phyloP scores from a whole-genome alignment of 306 rosid genomes.

The Mimosa bimucronata region DNA sequence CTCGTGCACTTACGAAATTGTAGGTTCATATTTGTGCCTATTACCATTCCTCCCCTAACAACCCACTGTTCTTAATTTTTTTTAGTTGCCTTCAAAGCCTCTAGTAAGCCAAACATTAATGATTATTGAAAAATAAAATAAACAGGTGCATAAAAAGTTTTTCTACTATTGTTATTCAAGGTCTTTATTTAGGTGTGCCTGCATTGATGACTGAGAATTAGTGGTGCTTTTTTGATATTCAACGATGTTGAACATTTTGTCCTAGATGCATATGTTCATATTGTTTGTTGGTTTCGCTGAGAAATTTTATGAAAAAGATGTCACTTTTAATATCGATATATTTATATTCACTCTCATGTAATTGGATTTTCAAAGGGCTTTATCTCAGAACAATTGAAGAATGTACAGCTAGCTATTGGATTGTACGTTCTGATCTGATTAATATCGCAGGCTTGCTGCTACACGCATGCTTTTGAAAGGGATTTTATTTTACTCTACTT shows the following conservation, averaged over 20 bases:
- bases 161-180: not conserved
- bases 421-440: not conserved
- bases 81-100: not conserved
- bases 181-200: not conserved
- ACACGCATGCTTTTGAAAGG: not conserved
- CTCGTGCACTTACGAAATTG: no score
- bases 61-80: no score
- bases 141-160: not conserved
- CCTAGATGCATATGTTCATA: not conserved
- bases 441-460: not conserved
- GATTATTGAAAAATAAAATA: not conserved
- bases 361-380: not conserved
- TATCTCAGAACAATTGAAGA: not conserved
- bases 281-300: not conserved
- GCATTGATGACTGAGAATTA: not conserved
- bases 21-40: no score
- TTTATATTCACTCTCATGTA: not conserved
- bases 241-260: not conserved
- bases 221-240: not conserved
- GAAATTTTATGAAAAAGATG: conserved; percentile 5
- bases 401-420: not conserved
- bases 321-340: conserved; percentile 18
- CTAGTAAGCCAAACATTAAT: not conserved
- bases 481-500: not conserved
- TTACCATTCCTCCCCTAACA: no score